Conservation (phyloP, 2,329 filamentous ascomycete species). For the Paecilomyces formosus region DNA sequence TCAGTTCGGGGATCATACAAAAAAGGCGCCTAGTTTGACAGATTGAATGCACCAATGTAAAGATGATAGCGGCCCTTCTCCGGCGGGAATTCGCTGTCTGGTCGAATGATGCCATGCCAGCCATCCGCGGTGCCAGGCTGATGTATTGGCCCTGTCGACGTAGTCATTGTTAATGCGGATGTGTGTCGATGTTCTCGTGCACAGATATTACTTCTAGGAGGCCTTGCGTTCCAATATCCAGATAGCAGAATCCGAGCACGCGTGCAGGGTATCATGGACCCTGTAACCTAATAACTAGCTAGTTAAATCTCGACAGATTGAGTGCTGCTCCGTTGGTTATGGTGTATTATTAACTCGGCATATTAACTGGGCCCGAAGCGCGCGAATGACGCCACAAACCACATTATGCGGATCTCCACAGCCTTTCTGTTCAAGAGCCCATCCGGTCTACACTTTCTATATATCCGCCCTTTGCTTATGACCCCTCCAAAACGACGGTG, state of each 20-base stretch:
- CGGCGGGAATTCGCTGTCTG: constrained; percentile 41
- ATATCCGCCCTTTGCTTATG: no score
- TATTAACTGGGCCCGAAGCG: background rate
- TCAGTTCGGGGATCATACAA: background rate
- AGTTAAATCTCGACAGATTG: no score
- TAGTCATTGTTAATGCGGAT: background rate
- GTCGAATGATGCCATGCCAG: constrained; percentile 47
- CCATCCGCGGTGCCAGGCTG: constrained; percentile 16
- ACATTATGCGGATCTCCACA: no score
- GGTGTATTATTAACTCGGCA: no score
- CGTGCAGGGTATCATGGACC: background rate
- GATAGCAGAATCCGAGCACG: background rate
- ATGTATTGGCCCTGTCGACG: constrained; percentile 9
- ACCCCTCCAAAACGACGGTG: no score
- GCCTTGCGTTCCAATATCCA: background rate
- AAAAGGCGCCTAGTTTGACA: background rate
- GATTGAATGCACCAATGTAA: constrained; percentile 38
- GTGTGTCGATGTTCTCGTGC: background rate
- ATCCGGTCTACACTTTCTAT: no score
- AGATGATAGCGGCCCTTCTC: constrained; percentile 49
- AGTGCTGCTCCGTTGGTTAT: no score
- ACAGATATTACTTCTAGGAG: background rate
- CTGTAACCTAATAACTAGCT: background rate
- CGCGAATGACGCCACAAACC: background rate
- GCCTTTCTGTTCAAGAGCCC: no score